Evolutionary conservation across 345 rosid genomes (phyloP).

Genomic region (Arabidopsis thaliana): DNA sequence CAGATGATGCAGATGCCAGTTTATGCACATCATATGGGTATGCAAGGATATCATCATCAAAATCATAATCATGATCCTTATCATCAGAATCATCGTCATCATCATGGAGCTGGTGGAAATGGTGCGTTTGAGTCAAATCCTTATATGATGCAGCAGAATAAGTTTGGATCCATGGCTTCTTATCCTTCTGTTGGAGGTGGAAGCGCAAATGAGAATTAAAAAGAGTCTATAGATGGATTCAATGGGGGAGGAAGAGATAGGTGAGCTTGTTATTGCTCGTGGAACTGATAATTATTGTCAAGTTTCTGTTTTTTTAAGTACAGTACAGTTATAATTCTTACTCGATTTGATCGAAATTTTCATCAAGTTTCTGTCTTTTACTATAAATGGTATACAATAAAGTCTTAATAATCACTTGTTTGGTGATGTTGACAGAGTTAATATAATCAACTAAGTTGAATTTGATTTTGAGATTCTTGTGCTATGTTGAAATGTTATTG

Average conservation of each 20-base stretch:
- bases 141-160: conserved; percentile 68
- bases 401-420: conserved; percentile 26
- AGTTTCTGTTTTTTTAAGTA: conserved; percentile 30
- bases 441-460: conserved; percentile 1
- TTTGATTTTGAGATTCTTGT: not conserved
- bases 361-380: conserved; percentile 29
- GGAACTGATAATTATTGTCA: conserved; percentile 30
- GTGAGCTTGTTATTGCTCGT: conserved; percentile 39
- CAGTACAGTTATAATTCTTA: conserved; percentile 34
- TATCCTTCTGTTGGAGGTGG: conserved; percentile 62
- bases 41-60: conserved; percentile 57
- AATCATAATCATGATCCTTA: conserved; percentile 38
- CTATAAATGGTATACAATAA: conserved; percentile 29
- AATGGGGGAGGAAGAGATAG: conserved; percentile 18
- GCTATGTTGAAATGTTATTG: conserved; percentile 12
- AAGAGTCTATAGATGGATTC: conserved; percentile 14
- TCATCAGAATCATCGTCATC: conserved; percentile 33
- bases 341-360: conserved; percentile 36
- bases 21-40: conserved; percentile 66
- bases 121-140: conserved; percentile 59
- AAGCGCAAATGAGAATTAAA: conserved; percentile 58
- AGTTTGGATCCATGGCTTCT: conserved; percentile 60
- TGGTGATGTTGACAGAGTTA: not conserved
- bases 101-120: conserved; percentile 47
- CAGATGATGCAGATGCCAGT: conserved; percentile 67